These are phyloP conservation scores for Fusarium brachygibbosum DNA, from an alignment of 2,329 filamentous ascomycete species.

Conservation along the genomic window DNA sequence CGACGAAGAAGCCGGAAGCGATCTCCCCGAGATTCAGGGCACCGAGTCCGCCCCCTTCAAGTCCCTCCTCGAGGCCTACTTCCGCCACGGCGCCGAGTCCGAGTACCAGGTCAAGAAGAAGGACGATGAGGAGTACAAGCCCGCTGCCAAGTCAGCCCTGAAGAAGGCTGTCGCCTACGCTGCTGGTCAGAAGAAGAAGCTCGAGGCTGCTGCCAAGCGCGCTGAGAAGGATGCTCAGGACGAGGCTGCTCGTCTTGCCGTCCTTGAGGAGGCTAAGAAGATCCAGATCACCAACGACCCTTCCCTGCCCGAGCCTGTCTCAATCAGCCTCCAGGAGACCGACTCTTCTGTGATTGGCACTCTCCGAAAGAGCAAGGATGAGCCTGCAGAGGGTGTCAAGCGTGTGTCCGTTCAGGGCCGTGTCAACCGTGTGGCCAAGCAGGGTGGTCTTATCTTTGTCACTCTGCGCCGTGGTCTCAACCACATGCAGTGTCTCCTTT, in stretches of 20 bases:
- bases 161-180: slow-evolving; percentile 49
- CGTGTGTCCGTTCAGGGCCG: slow-evolving; percentile 84
- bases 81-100: slow-evolving; percentile 56
- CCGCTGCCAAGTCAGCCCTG: slow-evolving; percentile 48
- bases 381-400: slow-evolving; percentile 43
- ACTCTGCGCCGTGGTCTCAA: slow-evolving; percentile 83
- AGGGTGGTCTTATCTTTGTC: slow-evolving; percentile 88
- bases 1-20: slow-evolving; percentile 82
- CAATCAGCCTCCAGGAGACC: slow-evolving; percentile 76
- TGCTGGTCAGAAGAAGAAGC: slow-evolving; percentile 48
- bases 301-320: slow-evolving; percentile 78
- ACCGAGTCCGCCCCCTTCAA: slow-evolving; percentile 83
- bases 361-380: slow-evolving; percentile 54
- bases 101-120: slow-evolving; percentile 62
- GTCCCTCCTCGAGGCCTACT: slow-evolving; percentile 81
- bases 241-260: slow-evolving; percentile 41
- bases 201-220: slow-evolving; percentile 44
- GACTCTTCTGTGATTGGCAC: slow-evolving; percentile 50
- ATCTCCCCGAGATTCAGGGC: slow-evolving; percentile 76
- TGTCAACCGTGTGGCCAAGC: slow-evolving; percentile 83
- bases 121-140: slow-evolving; percentile 49
- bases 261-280: slow-evolving; percentile 49
- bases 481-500: slow-evolving; percentile 72
- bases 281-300: slow-evolving; percentile 68
- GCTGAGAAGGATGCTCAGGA: slow-evolving; percentile 48